Evolutionary conservation across 1,284 basidiomycete species (phyloP), one percentile per base, ranked within the genome.

Genomic region (Sanguinoderma infundibulare): DNA sequence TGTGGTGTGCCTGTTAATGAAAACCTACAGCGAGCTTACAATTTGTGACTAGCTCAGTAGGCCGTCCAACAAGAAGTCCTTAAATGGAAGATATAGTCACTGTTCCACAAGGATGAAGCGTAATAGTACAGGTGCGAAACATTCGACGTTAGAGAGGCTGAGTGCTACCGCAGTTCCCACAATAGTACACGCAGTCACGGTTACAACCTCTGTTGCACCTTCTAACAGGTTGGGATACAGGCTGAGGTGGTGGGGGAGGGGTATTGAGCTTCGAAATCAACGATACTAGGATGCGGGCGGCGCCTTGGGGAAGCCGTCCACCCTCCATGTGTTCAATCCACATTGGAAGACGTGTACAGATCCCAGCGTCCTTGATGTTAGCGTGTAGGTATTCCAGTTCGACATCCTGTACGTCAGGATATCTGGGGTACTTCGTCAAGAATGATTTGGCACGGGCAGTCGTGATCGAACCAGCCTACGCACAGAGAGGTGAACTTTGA

Each of bases 401-500:
- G 2, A 65, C 28, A n/a, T 24, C 58, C 20, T 53, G 51, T 14
- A 65, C 44, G 2, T 50, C 61, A 28, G 32, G 47, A 15, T 52
- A 59, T 14, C 53, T 55, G 1, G 22, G 3, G 22, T 38, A 51
- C 3, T 22, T 42, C 20, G 46, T 34, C 28, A 40, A 20, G 24
- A 20, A 3, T n/a, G n/a, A 34, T 4, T 22, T 52, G 32, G 15
- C 20, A 20, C 40, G 51, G 20, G 28, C 14, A 22, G 15, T 10
- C 5, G 38, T 22, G 1, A 28, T 8, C n/a, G 10, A 20, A 14
- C 8, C 6, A 20, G 10, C 3, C 22, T 5, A 64, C 65, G 17
- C 7, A 68, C 66, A 57, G 40, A 2, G 65, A 63, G 0, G 69
- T 65, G 34, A 71, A 65, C 9, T 32, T 47, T 2, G 67, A 69